Base-by-base conservation (phyloP, 257 asterid genomes). In the Henckelia pumila region DNA sequence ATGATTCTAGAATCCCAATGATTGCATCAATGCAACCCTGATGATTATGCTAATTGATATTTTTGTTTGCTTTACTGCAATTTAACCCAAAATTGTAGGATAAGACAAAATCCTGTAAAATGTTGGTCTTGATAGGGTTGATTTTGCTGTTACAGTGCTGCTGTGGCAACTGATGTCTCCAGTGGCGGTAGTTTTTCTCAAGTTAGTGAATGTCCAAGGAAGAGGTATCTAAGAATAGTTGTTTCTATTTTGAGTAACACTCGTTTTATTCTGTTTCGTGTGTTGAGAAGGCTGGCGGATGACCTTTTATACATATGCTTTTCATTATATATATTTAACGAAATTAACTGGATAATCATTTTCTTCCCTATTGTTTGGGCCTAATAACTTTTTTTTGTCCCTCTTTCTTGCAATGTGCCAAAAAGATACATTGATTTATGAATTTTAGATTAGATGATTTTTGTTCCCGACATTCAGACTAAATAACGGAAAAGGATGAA, bases 191-290 rank as follows among this genome's bases (percentile, higher is more conserved):
- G 81, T 62, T 68, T 82, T 24, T 83, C 81, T 9, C 95, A 76
- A 73, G 83, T 73, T 66, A 83, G 75, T 58, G 91, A 88, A 37
- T 75, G 78, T 62, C 86, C 76, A n/a, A 67, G 84, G 63, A 91
- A 88, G 92, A 91, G 96, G 97, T 91, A 79, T 70, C 67, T 37
- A 25, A 68, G 20, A 19, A 28, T 55, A 53, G 49, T 14, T 13
- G 30, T 60, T 22, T 26, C 53, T 33, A 24, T 40, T 44, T 35
- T 67, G 59, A 28, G 47, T 59, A 10, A 47, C 26, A 50, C 74
- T 55, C 19, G 11, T 56, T 4, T 68, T 61, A 32, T 21, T 59
- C 14, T 29, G 37, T 71, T 32, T 66, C 22, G 7, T 8, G 30
- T 28, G 30, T 21, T 53, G 60, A 29, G 70, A 52, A 52, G 50